phyloP scores from a whole-genome alignment of 345 rosid genomes.

The Eucalyptus erythrocorys region DNA sequence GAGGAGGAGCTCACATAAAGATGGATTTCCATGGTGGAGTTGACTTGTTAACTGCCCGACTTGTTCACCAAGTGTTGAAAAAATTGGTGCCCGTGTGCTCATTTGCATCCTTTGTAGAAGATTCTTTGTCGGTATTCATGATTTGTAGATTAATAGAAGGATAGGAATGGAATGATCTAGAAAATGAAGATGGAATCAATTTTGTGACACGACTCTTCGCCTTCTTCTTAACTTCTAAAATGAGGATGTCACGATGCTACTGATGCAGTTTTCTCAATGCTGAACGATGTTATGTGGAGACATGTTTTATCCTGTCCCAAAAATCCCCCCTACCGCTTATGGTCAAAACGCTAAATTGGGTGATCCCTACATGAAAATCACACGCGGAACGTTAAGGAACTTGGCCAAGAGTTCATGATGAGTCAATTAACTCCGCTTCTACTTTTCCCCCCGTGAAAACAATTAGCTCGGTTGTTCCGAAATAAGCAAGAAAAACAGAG shows the following conservation, averaged over 20 bases:
- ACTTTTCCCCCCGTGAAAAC: background rate
- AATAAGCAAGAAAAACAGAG: background rate
- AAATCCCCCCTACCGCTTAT: background rate
- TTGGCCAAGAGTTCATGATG: background rate
- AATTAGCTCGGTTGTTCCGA: background rate
- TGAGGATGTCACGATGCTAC: background rate
- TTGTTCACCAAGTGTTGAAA: background rate
- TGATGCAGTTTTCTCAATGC: background rate
- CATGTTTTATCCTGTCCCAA: background rate
- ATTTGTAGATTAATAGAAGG: background rate
- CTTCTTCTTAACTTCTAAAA: background rate
- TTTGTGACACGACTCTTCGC: background rate
- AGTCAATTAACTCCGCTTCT: background rate
- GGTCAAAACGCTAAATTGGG: background rate
- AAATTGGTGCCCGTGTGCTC: background rate
- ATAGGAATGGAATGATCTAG: background rate
- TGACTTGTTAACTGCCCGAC: background rate
- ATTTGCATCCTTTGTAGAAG: background rate
- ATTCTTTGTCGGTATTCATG: background rate
- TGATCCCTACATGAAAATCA: background rate
- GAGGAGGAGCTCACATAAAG: background rate
- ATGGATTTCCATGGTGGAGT: background rate
- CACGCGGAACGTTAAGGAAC: background rate
- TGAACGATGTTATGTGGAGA: background rate
- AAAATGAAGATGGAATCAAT: background rate